A percentile compares a stretch with the other conserved stretches of the same genome.
These are phyloP conservation scores for Brassica carinata DNA, from an alignment of 345 rosid genomes.

Conservation along the genomic window DNA sequence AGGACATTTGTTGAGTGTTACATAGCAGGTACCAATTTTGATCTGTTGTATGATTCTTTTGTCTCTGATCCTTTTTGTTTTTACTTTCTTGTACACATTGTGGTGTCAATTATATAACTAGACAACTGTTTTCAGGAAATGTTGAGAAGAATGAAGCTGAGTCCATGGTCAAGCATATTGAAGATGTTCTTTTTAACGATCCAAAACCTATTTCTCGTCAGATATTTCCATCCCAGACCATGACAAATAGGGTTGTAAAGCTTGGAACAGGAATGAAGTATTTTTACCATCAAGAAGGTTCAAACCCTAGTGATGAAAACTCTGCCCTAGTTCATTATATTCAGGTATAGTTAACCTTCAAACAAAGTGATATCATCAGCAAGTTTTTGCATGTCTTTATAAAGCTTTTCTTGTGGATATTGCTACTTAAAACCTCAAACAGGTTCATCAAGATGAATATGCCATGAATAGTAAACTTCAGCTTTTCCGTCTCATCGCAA, in stretches of 20 bases:
- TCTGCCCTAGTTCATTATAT: constrained; percentile 82
- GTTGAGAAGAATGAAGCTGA: constrained; percentile 55
- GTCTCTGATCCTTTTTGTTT: not conserved
- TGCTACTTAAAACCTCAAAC: constrained; percentile 23
- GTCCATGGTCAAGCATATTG: constrained; percentile 59
- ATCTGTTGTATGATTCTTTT: not conserved
- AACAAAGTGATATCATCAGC: not conserved
- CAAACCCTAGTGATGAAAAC: constrained; percentile 75
- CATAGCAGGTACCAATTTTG: constrained; percentile 54
- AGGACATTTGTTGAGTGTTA: constrained; percentile 78
- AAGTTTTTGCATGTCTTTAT: not conserved
- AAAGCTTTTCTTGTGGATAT: not conserved
- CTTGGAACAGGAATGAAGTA: constrained; percentile 60
- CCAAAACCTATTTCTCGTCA: constrained; percentile 66
- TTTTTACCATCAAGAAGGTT: constrained; percentile 59
- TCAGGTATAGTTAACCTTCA: constrained; percentile 55
- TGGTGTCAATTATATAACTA: not conserved
- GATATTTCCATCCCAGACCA: constrained; percentile 65
- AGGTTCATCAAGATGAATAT: constrained; percentile 85
- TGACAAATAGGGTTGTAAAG: constrained; percentile 62
- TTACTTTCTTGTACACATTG: not conserved
- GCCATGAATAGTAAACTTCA: constrained; percentile 7
- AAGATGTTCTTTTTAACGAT: constrained; percentile 61
- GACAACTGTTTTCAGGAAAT: not conserved
- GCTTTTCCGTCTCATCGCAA: constrained; percentile 1